Percentiles rank a stretch among this genome's conserved stretches.
Conservation (phyloP, 2,329 filamentous ascomycete genomes). For the Ophiognomonia clavigignenti-juglandacearum region DNA sequence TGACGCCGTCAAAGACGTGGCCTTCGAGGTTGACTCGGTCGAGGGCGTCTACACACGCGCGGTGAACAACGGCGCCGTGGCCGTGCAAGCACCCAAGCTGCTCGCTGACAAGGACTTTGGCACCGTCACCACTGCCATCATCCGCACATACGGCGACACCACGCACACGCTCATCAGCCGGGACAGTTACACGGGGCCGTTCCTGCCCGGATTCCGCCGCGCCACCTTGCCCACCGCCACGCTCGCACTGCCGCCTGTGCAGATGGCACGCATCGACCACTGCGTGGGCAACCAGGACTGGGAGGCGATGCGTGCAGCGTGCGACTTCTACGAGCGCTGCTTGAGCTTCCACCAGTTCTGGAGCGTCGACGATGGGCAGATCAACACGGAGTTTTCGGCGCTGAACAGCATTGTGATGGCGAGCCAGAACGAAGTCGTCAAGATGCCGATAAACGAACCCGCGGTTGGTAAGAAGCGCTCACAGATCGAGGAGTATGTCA, state of each 20-base stretch:
- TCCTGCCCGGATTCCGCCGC: constrained; percentile 76
- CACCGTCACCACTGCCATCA: constrained; percentile 68
- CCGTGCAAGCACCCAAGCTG: constrained; percentile 56
- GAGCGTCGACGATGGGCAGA: constrained; percentile 90
- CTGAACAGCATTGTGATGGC: constrained; percentile 89
- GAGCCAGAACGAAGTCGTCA: constrained; percentile 72
- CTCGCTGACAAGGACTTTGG: constrained; percentile 57
- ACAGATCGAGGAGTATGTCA: constrained; percentile 90
- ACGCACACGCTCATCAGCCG: constrained; percentile 87
- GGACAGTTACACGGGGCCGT: constrained; percentile 63
- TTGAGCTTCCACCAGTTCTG: constrained; percentile 96
- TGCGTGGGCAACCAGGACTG: constrained; percentile 97
- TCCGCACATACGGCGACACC: constrained; percentile 91
- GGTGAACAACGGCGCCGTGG: constrained; percentile 56
- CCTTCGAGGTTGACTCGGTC: constrained; percentile 90
- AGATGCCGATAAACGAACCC: constrained; percentile 98
- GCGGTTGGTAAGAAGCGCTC: constrained; percentile 84
- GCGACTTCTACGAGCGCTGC: constrained; percentile 75
- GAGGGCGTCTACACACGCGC: constrained; percentile 73
- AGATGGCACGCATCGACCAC: constrained; percentile 79
- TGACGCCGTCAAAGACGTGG: constrained; percentile 91
- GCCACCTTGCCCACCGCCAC: constrained; percentile 36
- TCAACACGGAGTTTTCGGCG: constrained; percentile 88
- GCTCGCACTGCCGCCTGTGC: constrained; percentile 54
- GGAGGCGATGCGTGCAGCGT: constrained; percentile 72